phyloP scores from a whole-genome alignment of 805 yeast species.

The Tetrapisispora taiwanensis region DNA sequence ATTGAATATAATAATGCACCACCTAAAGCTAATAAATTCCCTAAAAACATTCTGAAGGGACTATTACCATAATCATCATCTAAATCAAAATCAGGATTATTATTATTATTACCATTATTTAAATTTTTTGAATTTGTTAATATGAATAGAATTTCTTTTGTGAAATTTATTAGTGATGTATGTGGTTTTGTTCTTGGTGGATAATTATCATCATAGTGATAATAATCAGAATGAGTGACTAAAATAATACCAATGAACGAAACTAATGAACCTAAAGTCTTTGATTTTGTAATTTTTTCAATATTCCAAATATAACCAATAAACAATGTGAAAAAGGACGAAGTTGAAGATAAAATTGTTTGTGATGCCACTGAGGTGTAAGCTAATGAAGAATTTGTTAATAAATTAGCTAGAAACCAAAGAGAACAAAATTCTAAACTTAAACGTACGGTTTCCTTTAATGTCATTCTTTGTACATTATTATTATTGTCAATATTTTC shows the following conservation, averaged over 20 bases:
- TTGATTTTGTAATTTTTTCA: slow-evolving; percentile 55
- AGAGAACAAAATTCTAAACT: slow-evolving; percentile 75
- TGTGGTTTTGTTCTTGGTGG: slow-evolving; percentile 5
- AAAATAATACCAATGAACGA: slow-evolving; percentile 72
- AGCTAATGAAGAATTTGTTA: slow-evolving; percentile 76
- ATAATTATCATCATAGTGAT: slow-evolving; percentile 3
- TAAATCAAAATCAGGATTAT: no score
- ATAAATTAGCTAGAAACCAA: slow-evolving; percentile 86
- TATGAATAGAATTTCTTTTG: neutral
- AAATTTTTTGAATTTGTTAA: neutral
- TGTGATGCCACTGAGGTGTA: slow-evolving; percentile 92
- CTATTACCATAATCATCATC: slow-evolving; percentile 10
- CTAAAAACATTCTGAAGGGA: slow-evolving; percentile 38
- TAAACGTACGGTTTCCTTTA: slow-evolving; percentile 58
- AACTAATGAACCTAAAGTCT: slow-evolving; percentile 57
- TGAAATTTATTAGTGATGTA: neutral
- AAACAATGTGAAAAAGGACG: slow-evolving; percentile 83
- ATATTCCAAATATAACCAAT: slow-evolving; percentile 66
- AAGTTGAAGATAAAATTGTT: slow-evolving; percentile 84
- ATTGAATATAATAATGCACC: slow-evolving; percentile 90
- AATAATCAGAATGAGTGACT: slow-evolving; percentile 60
- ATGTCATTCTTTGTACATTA: slow-evolving; percentile 14
- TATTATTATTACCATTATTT: neutral
- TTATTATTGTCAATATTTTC: neutral
- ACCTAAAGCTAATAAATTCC: slow-evolving; percentile 68